Conservation (phyloP, 108 stramenopile genomes). For the Nitzschia sp. region DNA sequence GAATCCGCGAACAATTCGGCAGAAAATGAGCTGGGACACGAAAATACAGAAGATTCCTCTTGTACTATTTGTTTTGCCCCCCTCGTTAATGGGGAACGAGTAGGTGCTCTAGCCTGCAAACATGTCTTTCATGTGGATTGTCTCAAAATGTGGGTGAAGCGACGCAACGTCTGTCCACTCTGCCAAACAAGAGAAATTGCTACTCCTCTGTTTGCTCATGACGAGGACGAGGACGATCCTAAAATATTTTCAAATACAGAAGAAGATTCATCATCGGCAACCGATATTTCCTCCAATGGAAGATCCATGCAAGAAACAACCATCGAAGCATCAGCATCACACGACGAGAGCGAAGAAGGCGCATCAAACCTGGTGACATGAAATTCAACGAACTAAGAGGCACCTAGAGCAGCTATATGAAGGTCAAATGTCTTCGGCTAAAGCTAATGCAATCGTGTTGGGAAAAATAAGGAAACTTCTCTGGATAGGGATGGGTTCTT, state of each 20-base stretch:
- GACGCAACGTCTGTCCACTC: conserved; percentile 72
- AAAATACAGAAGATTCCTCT: neutral
- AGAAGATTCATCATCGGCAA: neutral
- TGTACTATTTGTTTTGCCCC: conserved; percentile 69
- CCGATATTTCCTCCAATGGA: neutral
- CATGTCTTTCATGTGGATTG: conserved; percentile 76
- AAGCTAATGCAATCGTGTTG: too few species aligned
- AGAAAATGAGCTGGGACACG: neutral
- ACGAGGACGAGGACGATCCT: neutral
- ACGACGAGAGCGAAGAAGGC: too few species aligned
- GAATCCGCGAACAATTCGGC: neutral
- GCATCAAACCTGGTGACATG: too few species aligned
- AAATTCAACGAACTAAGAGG: too few species aligned
- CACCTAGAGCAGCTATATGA: too few species aligned
- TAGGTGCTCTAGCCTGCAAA: conserved; percentile 57
- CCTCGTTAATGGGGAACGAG: conserved; percentile 68
- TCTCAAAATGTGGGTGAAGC: conserved; percentile 64
- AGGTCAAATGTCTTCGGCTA: too few species aligned
- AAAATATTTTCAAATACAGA: neutral
- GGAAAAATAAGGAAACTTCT: too few species aligned
- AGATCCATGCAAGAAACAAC: neutral
- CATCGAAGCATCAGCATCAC: too few species aligned
- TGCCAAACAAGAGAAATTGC: conserved; percentile 29
- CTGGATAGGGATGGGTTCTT: too few species aligned
- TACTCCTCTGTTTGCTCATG: neutral